phyloP scores from a whole-genome alignment of 2,329 filamentous ascomycete species.

The Fusarium guadeloupense region DNA sequence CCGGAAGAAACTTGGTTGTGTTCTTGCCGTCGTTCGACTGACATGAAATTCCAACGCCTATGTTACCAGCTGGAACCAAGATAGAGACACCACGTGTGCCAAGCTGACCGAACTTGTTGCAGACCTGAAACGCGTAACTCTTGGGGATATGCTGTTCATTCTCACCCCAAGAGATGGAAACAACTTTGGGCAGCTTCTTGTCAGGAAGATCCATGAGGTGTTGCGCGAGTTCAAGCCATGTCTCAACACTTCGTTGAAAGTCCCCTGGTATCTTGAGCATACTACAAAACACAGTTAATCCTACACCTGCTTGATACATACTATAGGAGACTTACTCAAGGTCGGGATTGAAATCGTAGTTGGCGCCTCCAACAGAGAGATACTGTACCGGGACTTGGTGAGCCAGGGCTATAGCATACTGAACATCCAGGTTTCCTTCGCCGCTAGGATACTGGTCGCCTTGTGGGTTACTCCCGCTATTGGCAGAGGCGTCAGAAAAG shows the following conservation, averaged over 20 bases:
- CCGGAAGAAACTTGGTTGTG: conserved; percentile 47
- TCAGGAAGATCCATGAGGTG: conserved; percentile 66
- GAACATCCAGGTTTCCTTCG: conserved; percentile 52
- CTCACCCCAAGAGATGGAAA: conserved; percentile 77
- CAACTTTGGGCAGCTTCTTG: conserved; percentile 66
- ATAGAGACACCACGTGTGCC: conserved; percentile 73
- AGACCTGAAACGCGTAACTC: conserved; percentile 62
- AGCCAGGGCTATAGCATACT: conserved; percentile 49
- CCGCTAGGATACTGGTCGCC: conserved; percentile 43
- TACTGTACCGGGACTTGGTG: conserved; percentile 49
- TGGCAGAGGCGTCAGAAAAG: conserved; percentile 67
- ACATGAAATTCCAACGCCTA: conserved; percentile 50
- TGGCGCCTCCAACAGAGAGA: conserved; percentile 46
- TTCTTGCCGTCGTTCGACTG: conserved; percentile 50
- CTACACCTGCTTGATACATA: not conserved
- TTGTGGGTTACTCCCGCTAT: conserved; percentile 63
- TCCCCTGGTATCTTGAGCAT: conserved; percentile 39
- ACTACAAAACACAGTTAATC: not conserved
- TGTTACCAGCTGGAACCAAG: conserved; percentile 71
- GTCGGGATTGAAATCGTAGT: conserved; percentile 46
- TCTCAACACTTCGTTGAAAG: conserved; percentile 63
- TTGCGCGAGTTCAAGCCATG: conserved; percentile 71
- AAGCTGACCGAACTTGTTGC: conserved; percentile 70
- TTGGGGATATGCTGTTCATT: conserved; percentile 71
- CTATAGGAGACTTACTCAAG: conserved; percentile 45